Evolutionary conservation across 208 protist genomes (phyloP).

Genomic region (Crithidia thermophila): DNA sequence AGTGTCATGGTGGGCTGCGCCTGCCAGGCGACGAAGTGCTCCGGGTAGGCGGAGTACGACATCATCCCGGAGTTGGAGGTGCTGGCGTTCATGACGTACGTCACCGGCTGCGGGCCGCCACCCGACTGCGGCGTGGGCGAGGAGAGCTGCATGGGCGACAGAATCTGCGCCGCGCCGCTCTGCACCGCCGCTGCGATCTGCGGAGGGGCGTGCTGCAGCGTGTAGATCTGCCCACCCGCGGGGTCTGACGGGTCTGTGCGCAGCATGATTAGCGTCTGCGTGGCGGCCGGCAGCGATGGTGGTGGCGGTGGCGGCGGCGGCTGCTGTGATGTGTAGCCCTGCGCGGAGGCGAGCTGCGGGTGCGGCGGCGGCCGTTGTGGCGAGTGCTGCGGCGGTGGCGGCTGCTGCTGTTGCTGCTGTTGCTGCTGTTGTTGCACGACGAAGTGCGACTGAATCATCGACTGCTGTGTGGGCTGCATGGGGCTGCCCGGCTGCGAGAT

Average conservation of each 20-base stretch:
- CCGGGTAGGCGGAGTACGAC: conserved; percentile 9
- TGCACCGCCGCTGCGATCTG: conserved; percentile 20
- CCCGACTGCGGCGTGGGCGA: conserved; percentile 4
- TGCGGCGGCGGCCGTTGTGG: background rate
- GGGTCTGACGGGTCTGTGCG: background rate
- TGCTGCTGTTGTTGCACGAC: conserved; percentile 15
- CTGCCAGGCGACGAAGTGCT: conserved; percentile 12
- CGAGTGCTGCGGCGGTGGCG: conserved; percentile 6
- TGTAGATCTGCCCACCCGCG: conserved; percentile 14
- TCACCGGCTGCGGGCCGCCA: background rate
- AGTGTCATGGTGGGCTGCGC: background rate
- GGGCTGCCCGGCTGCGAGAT: conserved; percentile 24
- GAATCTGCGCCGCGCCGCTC: conserved; percentile 9
- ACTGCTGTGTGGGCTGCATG: conserved; percentile 11
- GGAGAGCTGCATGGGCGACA: conserved; percentile 20
- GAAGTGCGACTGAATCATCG: conserved; percentile 15
- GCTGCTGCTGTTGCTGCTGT: conserved; percentile 1
- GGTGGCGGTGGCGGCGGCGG: too few relatives aligned
- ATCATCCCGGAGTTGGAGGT: conserved; percentile 2
- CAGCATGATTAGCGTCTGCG: conserved; percentile 15
- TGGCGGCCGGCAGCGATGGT: background rate
- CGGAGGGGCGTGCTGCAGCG: conserved; percentile 8
- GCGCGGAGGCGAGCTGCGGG: background rate
- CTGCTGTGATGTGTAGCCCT: conserved; percentile 1
- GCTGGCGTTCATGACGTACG: conserved; percentile 25